Base-by-base conservation (phyloP, 2,329 filamentous ascomycete species). In the Colletotrichum zoysiae region DNA sequence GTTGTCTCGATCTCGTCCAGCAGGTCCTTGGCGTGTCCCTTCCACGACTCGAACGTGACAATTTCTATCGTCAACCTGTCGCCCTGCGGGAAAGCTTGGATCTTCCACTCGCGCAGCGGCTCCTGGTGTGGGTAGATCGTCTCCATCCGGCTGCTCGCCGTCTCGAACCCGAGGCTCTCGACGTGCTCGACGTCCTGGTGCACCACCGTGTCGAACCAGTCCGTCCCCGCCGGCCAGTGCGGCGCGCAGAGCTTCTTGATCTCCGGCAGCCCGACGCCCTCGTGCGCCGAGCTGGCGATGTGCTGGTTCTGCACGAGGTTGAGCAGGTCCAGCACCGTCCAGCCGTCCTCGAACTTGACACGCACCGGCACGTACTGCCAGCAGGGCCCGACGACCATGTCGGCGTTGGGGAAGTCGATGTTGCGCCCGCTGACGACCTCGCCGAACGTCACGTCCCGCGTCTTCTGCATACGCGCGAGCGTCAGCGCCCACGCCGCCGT, bases 341-440 rank as follows among this genome's bases (percentile, higher is more conserved):
- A 88, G 3, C 79, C 77, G 0, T 83, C 76, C 3, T 82, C 80
- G 76, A 92, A 88, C 38, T 81, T 81, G 18, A 92, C 86, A 26
- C 91, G 86, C 46, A 92, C 85, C 0, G 91, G 91, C 1, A 91
- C 85, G 76, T 92, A 90, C 75, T 92, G 90, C 84, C 90, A 90
- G 73, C 89, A 91, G 0, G 91, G 91, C 0, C 91, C 91, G 57
- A 89, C 84, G 58, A 91, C 88, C 65, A 82, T 82, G 71, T 90
- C 88, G 26, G 87, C 85, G 51, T 84, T 84, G 20, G 85, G 81
- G 1, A 90, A 82, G 67, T 87, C 87, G 23, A 88, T 86, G 77
- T 89, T 90, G 58, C 91, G 87, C 0, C 91, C 91, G 70, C 86
- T 90, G 53, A 91, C 89, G 0, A 92, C 90, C 75, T 91, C 88